A percentile compares a stretch with the other conserved stretches of the same genome.
These are phyloP conservation scores for Saprolegnia diclina DNA, from an alignment of 352 stramenopile species.

Conservation along the genomic window DNA sequence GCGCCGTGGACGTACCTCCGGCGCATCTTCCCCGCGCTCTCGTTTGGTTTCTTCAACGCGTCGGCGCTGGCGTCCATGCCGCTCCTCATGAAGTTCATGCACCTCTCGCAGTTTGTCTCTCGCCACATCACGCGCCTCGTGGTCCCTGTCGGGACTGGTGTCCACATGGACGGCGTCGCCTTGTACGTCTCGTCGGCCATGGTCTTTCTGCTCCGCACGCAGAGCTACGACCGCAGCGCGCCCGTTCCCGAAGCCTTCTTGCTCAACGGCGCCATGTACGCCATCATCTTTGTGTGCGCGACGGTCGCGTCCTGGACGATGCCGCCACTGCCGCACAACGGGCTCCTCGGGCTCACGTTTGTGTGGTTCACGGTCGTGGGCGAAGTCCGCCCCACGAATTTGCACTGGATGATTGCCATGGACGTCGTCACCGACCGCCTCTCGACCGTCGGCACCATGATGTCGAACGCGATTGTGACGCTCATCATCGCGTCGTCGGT, in stretches of 20 bases:
- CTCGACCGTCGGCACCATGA: slow-evolving; percentile 60
- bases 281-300: slow-evolving; percentile 1
- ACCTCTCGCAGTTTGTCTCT: slow-evolving; percentile 12
- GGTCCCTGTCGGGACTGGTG: slow-evolving; percentile 27
- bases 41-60: slow-evolving; percentile 34
- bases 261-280: slow-evolving; percentile 2
- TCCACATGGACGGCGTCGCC: slow-evolving; percentile 36
- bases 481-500: slow-evolving; percentile 71
- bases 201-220: slow-evolving; percentile 33
- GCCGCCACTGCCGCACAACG: slow-evolving; percentile 1
- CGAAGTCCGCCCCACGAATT: neutral
- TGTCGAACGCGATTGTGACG: slow-evolving; percentile 63
- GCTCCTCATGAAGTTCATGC: slow-evolving; percentile 1
- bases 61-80: slow-evolving; percentile 2
- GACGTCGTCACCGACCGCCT: slow-evolving; percentile 68
- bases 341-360: neutral
- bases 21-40: slow-evolving; percentile 30
- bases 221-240: slow-evolving; percentile 1
- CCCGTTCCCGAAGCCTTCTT: neutral
- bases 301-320: slow-evolving; percentile 5
- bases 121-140: slow-evolving; percentile 6
- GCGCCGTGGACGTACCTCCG: slow-evolving; percentile 45
- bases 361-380: slow-evolving; percentile 3
- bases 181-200: slow-evolving; percentile 34
- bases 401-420: slow-evolving; percentile 45